Percentiles rank a stretch among this genome's conserved stretches.
phyloP scores from a whole-genome alignment of 192 early-diverging fungal genomes.

The Podila minutissima region DNA sequence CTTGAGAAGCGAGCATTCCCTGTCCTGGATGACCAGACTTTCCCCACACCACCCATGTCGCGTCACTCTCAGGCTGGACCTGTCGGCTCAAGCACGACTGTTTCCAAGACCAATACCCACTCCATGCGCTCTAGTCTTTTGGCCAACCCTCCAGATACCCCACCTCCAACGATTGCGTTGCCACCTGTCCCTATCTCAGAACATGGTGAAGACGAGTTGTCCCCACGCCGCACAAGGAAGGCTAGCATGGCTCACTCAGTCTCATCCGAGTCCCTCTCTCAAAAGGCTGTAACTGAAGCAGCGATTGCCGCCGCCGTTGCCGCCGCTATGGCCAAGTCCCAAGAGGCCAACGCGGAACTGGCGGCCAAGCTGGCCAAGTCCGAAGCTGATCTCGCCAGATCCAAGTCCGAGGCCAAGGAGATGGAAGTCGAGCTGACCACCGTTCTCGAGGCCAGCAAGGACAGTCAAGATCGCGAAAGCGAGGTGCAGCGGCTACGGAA shows the following conservation, averaged over 20 bases:
- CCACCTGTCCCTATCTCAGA: conserved; percentile 37
- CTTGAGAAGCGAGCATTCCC: conserved; percentile 29
- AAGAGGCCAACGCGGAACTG: conserved; percentile 26
- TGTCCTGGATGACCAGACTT: conserved; percentile 7
- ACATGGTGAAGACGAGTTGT: background rate
- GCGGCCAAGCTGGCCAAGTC: conserved; percentile 15
- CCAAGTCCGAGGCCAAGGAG: conserved; percentile 15
- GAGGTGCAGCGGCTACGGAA: background rate
- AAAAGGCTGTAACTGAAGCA: conserved; percentile 14
- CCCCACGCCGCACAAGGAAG: conserved; percentile 24
- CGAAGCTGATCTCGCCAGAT: conserved; percentile 16
- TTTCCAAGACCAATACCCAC: conserved; percentile 16
- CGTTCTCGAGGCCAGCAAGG: background rate
- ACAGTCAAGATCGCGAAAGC: background rate
- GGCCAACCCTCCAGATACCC: conserved; percentile 39
- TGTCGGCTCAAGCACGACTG: background rate
- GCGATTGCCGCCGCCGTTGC: conserved; percentile 48
- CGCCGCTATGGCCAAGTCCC: conserved; percentile 26
- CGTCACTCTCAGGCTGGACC: background rate
- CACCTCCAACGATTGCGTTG: conserved; percentile 41
- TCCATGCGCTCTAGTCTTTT: conserved; percentile 39
- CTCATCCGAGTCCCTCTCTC: conserved; percentile 16
- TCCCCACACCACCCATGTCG: conserved; percentile 33
- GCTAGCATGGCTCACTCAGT: conserved; percentile 7
- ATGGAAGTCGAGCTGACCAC: conserved; percentile 21